phyloP scores from a whole-genome alignment of 768 basidiomycete genomes.

The Pisolithus sp. region DNA sequence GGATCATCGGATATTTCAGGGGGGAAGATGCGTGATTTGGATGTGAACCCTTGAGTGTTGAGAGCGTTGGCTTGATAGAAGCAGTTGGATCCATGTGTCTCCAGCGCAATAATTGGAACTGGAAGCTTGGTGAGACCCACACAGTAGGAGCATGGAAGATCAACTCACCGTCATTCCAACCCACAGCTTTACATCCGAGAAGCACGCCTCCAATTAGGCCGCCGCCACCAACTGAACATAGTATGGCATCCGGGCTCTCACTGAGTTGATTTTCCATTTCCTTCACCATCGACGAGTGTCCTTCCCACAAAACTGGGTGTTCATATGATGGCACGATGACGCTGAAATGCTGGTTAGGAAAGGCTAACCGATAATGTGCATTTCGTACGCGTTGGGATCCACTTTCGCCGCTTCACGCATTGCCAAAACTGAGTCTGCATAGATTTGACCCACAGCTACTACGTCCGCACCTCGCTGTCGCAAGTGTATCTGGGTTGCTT shows the following conservation, averaged over 20 bases:
- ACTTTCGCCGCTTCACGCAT: slow-evolving; percentile 41
- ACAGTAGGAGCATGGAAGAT: not conserved
- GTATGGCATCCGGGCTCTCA: slow-evolving; percentile 58
- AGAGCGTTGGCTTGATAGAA: slow-evolving; percentile 67
- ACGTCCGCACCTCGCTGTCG: slow-evolving; percentile 50
- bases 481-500: slow-evolving; percentile 45
- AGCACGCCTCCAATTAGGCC: slow-evolving; percentile 68
- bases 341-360: slow-evolving; percentile 26
- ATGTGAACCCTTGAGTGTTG: slow-evolving; percentile 36
- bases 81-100: slow-evolving; percentile 67
- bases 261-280: slow-evolving; percentile 56
- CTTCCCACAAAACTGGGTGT: slow-evolving; percentile 63
- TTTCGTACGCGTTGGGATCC: slow-evolving; percentile 49
- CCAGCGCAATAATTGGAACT: slow-evolving; percentile 64
- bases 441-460: slow-evolving; percentile 50
- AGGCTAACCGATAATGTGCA: not conserved
- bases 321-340: slow-evolving; percentile 71
- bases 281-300: slow-evolving; percentile 66
- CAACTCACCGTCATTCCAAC: slow-evolving; percentile 63
- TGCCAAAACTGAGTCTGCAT: slow-evolving; percentile 48
- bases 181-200: slow-evolving; percentile 52
- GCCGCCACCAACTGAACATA: slow-evolving; percentile 74
- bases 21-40: slow-evolving; percentile 27
- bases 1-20: slow-evolving; percentile 16
- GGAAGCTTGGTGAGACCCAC: slow-evolving; percentile 1